phyloP scores from a whole-genome alignment of 768 basidiomycete species.

The Neoboletus magnificus region DNA sequence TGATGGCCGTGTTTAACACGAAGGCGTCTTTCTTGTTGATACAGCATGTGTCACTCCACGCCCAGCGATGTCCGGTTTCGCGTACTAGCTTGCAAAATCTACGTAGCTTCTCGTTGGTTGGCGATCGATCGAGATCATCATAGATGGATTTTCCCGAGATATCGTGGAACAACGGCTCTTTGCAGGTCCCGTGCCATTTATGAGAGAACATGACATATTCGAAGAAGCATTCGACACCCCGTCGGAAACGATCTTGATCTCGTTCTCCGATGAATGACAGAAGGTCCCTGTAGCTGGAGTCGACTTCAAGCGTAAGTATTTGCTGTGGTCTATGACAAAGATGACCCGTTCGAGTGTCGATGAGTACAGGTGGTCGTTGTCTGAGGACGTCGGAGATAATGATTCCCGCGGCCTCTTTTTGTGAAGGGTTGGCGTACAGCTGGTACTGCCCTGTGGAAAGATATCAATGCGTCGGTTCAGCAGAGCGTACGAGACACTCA shows the following conservation, averaged over 20 bases:
- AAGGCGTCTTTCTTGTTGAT: background rate
- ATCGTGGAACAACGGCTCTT: no score
- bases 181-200: no score
- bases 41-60: background rate
- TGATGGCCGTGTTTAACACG: background rate
- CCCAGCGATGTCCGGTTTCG: background rate
- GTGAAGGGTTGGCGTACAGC: background rate
- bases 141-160: no score
- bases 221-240: no score
- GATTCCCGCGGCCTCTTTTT: background rate
- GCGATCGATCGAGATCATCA: background rate
- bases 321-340: no score
- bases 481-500: background rate
- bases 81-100: background rate
- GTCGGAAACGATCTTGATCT: no score
- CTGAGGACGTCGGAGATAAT: background rate
- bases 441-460: background rate
- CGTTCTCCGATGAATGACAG: no score
- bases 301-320: no score
- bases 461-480: background rate
- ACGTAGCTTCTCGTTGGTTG: background rate
- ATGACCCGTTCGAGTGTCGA: no score
- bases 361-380: no score
- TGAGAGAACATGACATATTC: no score
- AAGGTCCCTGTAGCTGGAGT: no score